Conservation (phyloP, 2,329 filamentous ascomycete genomes). For the Colletotrichum echinochloae region DNA sequence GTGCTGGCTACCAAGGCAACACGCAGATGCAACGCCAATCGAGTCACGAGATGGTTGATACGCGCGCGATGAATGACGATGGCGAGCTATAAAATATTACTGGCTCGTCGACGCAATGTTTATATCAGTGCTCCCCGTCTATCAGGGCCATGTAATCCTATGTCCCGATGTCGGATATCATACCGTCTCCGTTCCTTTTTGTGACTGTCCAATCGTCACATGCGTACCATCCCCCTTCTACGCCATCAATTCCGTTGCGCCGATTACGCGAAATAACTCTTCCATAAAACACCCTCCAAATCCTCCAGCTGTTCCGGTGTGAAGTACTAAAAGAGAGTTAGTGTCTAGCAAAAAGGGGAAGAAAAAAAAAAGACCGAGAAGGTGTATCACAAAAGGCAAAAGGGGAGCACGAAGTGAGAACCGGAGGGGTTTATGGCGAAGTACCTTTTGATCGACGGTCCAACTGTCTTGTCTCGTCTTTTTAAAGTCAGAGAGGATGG, state of each 20-base stretch:
- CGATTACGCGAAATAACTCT: constrained; percentile 93
- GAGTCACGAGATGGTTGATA: not conserved
- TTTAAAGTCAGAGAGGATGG: constrained; percentile 95
- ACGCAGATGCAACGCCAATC: not conserved
- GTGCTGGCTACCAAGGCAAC: not conserved
- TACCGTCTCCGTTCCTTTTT: constrained; percentile 16
- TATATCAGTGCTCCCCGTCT: constrained; percentile 23
- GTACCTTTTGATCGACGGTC: constrained; percentile 96
- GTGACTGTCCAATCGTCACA: constrained; percentile 17
- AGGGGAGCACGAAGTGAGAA: not conserved
- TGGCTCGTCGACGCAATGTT: constrained; percentile 18
- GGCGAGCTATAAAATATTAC: constrained; percentile 14
- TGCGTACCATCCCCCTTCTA: not conserved
- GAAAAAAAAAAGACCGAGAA: not conserved
- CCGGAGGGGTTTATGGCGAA: constrained; percentile 46
- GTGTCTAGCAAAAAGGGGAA: constrained; percentile 41
- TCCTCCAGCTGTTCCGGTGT: constrained; percentile 94
- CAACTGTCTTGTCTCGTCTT: constrained; percentile 99
- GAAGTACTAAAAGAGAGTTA: constrained; percentile 70
- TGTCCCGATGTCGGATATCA: constrained; percentile 25
- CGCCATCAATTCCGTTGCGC: not conserved
- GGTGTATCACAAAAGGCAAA: not conserved
- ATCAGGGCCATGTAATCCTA: constrained; percentile 17
- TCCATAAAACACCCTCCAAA: constrained; percentile 96
- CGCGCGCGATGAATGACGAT: not conserved